These are phyloP conservation scores for Neonectria punicea DNA, from an alignment of 2,329 filamentous ascomycete genomes.

Conservation along the genomic window DNA sequence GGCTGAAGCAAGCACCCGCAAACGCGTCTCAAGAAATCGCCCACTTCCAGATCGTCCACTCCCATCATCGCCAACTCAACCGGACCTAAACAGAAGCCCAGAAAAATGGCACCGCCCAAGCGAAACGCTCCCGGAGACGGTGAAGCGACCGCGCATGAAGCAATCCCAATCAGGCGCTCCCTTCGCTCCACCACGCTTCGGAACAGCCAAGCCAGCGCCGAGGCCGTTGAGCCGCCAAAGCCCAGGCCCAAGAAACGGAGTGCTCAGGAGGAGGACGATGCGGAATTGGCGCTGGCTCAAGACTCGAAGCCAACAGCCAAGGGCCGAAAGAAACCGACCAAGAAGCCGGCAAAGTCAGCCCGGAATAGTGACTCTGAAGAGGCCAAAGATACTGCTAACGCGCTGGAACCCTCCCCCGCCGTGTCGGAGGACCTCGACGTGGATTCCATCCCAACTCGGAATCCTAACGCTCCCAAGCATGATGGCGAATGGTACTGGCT, in stretches of 20 bases:
- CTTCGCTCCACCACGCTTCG: conserved; percentile 26
- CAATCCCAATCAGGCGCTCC: conserved; percentile 29
- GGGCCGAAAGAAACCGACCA: conserved; percentile 11
- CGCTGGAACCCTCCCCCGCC: background rate
- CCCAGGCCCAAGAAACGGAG: background rate
- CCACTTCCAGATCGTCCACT: background rate
- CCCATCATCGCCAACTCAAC: background rate
- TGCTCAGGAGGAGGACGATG: background rate
- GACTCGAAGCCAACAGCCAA: conserved; percentile 10
- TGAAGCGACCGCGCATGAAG: background rate
- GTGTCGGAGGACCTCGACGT: conserved; percentile 45
- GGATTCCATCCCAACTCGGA: conserved; percentile 49
- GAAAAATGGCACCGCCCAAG: conserved; percentile 35
- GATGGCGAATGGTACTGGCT: conserved; percentile 74
- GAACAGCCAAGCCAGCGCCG: conserved; percentile 9
- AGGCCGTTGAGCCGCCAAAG: background rate
- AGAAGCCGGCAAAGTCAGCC: background rate
- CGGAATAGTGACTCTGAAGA: background rate
- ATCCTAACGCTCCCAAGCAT: conserved; percentile 52
- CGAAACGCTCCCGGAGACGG: conserved; percentile 12
- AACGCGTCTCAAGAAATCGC: conserved; percentile 14
- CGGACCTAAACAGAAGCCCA: background rate
- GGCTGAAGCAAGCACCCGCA: conserved; percentile 13
- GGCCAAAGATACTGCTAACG: background rate
- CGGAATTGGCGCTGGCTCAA: background rate